A percentile compares a stretch with the other conserved stretches of the same genome.
phyloP scores from a whole-genome alignment of 2,329 filamentous ascomycete species.

The Xylaria digitata region DNA sequence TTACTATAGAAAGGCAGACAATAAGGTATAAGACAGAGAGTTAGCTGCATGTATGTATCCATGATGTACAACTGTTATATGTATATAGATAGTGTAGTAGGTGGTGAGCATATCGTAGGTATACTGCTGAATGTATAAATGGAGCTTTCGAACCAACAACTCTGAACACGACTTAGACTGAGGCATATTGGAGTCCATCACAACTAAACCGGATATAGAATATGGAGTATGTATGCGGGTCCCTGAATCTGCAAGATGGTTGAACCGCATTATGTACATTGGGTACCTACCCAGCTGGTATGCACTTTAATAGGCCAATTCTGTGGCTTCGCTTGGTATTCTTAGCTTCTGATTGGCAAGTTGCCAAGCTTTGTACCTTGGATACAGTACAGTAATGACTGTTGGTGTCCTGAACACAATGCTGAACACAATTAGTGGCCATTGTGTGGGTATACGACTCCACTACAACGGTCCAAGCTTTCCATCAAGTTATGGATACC shows the following conservation, averaged over 20 bases:
- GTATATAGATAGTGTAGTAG: too few relatives aligned
- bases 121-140: neutral
- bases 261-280: constrained; percentile 19
- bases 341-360: constrained; percentile 2
- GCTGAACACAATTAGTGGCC: too few relatives aligned
- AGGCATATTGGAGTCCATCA: constrained; percentile 5
- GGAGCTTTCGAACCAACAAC: constrained; percentile 6
- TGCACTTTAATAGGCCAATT: constrained; percentile 28
- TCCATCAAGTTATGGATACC: too few relatives aligned
- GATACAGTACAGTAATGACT: too few relatives aligned
- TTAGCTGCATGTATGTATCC: too few relatives aligned
- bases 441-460: too few relatives aligned
- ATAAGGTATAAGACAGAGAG: too few relatives aligned
- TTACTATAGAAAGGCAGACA: too few relatives aligned
- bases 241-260: constrained; percentile 34
- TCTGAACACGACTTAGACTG: neutral
- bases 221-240: constrained; percentile 19
- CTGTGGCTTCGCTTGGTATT: neutral
- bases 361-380: neutral
- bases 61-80: too few relatives aligned
- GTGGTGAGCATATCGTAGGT: neutral
- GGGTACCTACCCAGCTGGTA: constrained; percentile 22
- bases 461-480: too few relatives aligned
- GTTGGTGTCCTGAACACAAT: too few relatives aligned
- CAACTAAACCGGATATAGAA: constrained; percentile 23